These are phyloP conservation scores for Rhinocladiella similis DNA, from an alignment of 2,329 filamentous ascomycete species.

Conservation along the genomic window DNA sequence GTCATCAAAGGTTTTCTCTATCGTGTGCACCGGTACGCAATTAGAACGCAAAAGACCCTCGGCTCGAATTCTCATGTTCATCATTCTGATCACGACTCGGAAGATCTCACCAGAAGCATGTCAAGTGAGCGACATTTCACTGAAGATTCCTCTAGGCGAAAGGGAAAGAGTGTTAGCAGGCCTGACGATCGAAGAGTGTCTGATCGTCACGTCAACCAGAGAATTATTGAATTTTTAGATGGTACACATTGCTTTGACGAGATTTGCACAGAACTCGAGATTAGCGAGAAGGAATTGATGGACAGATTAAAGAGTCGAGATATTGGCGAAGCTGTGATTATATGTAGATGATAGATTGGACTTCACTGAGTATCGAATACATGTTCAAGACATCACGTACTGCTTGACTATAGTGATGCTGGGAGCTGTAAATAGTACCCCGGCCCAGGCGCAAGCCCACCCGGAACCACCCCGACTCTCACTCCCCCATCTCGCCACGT, in stretches of 20 bases:
- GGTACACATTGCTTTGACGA: constrained; percentile 52
- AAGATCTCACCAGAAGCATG: constrained; percentile 20
- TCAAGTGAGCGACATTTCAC: constrained; percentile 22
- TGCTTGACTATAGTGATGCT: no score
- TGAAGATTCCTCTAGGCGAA: constrained; percentile 8
- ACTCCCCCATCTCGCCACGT: no score
- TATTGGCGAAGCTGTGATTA: constrained; percentile 45
- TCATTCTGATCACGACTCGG: neutral
- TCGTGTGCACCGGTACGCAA: constrained; percentile 90
- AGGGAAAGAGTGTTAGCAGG: constrained; percentile 4
- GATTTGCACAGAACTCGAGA: constrained; percentile 51
- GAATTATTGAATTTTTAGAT: constrained; percentile 45
- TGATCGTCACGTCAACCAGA: constrained; percentile 11
- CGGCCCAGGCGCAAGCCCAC: no score
- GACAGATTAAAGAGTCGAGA: constrained; percentile 42
- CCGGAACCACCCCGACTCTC: no score
- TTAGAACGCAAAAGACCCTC: constrained; percentile 35
- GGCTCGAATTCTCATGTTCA: neutral
- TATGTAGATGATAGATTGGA: constrained; percentile 39
- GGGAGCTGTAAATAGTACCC: no score
- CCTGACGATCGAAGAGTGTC: constrained; percentile 4
- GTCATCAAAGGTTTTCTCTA: constrained; percentile 94
- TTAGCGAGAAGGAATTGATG: constrained; percentile 49
- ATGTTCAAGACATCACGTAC: no score
- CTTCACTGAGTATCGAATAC: neutral